Base-by-base conservation (phyloP, 1,139 yeast species). In the Zygosaccharomyces sapae region DNA sequence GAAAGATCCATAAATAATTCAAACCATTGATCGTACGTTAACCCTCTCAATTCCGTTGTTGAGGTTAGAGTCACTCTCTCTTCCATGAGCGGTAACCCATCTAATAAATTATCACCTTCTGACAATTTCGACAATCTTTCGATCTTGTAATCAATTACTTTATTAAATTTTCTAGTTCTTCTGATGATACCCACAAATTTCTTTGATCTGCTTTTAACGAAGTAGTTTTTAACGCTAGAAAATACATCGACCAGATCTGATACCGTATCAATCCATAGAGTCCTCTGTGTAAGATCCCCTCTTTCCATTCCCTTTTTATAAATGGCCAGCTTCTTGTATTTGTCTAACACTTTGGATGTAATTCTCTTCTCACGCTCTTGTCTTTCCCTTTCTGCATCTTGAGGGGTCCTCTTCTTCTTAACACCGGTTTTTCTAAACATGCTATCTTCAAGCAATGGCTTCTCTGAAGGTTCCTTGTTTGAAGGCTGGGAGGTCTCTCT, bases 221-320 rank as follows among this genome's bases (percentile, higher is more conserved):
- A 90, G 55, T 92, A 86, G 56, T 80, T 80, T 48, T 83, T 77
- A 6, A 87, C 89, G 47, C 82, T 79, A 27, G 85, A 78, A 62
- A 92, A 90, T 54, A 86, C 80, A 59, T 87, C 95, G 41, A 90
- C 80, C 47, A 94, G 72, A 53, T 86, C 95, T 2, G 86, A 78
- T 0, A 95, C 96, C 9, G 83, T 72, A 53, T 88, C 88, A 55
- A 86, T 75, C 97, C 97, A 92, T 9, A 88, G 80, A 10, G 77
- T 72, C 0, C 81, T 78, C 4, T 94, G 88, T 8, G 81, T 79
- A 7, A 67, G 63, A 47, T 84, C 84, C 2, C 81, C 82, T 10
- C 65, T 65, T 29, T 70, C 71, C 36, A 81, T 66, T 3, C 83
- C 81, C 0, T 74, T 76, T 40, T 79, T 77, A 46, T 84, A 74